Conservation (phyloP, 2,329 filamentous ascomycete genomes). For the Fragosphaeria purpurea region DNA sequence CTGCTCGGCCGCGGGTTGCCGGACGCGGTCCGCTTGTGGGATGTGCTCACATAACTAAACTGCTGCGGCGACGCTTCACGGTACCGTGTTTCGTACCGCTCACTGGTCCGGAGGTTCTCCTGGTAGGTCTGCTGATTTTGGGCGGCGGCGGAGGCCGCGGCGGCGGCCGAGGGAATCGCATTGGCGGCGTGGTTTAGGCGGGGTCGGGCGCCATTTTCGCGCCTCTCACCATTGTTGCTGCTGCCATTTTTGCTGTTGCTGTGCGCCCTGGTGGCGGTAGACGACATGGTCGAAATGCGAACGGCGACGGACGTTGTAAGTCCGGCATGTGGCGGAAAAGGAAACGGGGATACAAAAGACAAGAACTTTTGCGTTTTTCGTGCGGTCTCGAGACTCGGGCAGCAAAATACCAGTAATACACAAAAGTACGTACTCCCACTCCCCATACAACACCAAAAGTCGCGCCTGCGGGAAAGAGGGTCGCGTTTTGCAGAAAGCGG, state of each 20-base stretch:
- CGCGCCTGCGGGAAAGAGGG: background rate
- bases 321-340: background rate
- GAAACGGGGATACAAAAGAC: background rate
- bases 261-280: constrained; percentile 29
- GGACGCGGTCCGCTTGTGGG: constrained; percentile 49
- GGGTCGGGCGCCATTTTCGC: constrained; percentile 11
- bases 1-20: constrained; percentile 43
- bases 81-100: constrained; percentile 21
- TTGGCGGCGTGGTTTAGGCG: constrained; percentile 22
- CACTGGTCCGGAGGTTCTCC: constrained; percentile 13
- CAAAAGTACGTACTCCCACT: too few relatives aligned
- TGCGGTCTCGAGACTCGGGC: too few relatives aligned
- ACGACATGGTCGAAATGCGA: constrained; percentile 26
- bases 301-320: background rate
- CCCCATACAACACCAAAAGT: too few relatives aligned
- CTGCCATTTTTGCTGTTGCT: constrained; percentile 32
- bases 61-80: constrained; percentile 27
- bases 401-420: too few relatives aligned
- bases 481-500: background rate
- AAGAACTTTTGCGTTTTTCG: background rate
- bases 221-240: constrained; percentile 14
- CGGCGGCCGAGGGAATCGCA: background rate
- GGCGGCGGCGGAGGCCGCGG: constrained; percentile 1
- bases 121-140: constrained; percentile 7
- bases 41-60: constrained; percentile 26